Evolutionary conservation across 108 stramenopile species (phyloP).

Genomic region (Pinguiococcus pyrenoidosus): DNA sequence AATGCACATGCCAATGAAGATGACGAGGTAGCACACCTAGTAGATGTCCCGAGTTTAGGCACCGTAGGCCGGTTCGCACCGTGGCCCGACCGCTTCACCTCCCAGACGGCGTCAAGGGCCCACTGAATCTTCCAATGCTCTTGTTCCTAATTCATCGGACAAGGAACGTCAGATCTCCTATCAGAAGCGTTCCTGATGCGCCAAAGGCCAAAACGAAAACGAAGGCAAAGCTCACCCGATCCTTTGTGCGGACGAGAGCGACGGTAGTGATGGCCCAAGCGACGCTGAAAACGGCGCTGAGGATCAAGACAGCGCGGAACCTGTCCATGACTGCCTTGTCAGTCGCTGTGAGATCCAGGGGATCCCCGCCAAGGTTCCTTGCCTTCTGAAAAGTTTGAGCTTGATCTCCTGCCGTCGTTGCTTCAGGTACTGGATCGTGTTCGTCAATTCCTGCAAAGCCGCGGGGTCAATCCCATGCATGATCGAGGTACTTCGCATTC

Average conservation of each 20-base stretch:
- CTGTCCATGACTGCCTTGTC: not conserved
- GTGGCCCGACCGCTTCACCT: too few relatives aligned
- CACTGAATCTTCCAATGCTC: constrained; percentile 3
- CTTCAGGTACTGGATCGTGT: too few relatives aligned
- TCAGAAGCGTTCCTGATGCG: too few relatives aligned
- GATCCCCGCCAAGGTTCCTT: too few relatives aligned
- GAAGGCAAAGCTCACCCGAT: not conserved
- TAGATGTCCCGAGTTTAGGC: too few relatives aligned
- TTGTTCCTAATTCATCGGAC: not conserved
- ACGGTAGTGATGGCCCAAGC: constrained; percentile 2
- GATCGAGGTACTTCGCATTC: not conserved
- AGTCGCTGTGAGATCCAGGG: not conserved
- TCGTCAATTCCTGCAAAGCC: not conserved
- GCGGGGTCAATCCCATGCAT: constrained; percentile 1
- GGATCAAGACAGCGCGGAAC: not conserved
- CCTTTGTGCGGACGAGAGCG: not conserved
- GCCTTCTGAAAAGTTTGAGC: too few relatives aligned
- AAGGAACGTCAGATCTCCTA: too few relatives aligned
- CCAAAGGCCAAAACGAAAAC: not conserved
- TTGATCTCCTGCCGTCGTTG: too few relatives aligned
- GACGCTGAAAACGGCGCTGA: not conserved
- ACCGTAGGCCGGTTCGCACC: too few relatives aligned
- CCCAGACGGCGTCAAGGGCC: constrained; percentile 11
- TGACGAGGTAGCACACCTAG: constrained; percentile 9
- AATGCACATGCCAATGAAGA: constrained; percentile 4